A percentile compares a stretch with the other conserved stretches of the same genome.
phyloP scores from a whole-genome alignment of 2,329 filamentous ascomycete genomes.

The Trichoderma koningii region DNA sequence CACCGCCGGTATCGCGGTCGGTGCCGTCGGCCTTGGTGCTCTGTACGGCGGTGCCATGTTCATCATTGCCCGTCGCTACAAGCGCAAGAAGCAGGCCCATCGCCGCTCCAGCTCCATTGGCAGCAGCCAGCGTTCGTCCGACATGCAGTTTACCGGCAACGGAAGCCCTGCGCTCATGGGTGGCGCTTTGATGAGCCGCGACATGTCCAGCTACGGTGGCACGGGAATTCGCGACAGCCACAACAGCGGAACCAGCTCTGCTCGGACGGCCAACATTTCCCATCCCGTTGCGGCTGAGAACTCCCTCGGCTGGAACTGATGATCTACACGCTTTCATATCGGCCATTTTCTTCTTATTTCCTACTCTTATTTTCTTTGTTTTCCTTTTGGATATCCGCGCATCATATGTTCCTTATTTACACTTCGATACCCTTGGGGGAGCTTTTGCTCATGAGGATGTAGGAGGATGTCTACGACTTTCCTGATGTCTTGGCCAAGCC shows the following conservation, averaged over 20 bases:
- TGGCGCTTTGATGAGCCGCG: conserved; percentile 62
- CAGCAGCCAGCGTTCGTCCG: conserved; percentile 48
- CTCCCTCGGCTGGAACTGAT: conserved; percentile 89
- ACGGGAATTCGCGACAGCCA: conserved; percentile 59
- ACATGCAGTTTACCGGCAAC: conserved; percentile 54
- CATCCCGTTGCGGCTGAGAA: conserved; percentile 91
- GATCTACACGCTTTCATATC: conserved; percentile 27
- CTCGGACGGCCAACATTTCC: conserved; percentile 70
- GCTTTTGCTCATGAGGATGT: conserved; percentile 21
- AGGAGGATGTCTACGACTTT: conserved; percentile 19
- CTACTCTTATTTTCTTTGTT: conserved; percentile 32
- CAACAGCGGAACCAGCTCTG: conserved; percentile 63
- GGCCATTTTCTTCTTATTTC: conserved; percentile 29
- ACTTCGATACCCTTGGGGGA: conserved; percentile 42
- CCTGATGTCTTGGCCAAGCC: conserved; percentile 10
- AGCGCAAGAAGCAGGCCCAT: conserved; percentile 78
- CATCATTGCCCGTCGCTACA: conserved; percentile 85
- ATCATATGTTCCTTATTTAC: conserved; percentile 30
- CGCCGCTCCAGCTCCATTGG: conserved; percentile 74
- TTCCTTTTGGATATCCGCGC: conserved; percentile 30
- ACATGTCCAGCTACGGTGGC: conserved; percentile 58
- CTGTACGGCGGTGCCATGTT: conserved; percentile 96
- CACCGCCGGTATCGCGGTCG: conserved; percentile 70
- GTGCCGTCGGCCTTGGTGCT: conserved; percentile 74
- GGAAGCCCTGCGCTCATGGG: conserved; percentile 69